Evolutionary conservation across 1,139 yeast species (phyloP), one percentile per base, ranked within the genome.

Genomic region (Taiozyma onychis): DNA sequence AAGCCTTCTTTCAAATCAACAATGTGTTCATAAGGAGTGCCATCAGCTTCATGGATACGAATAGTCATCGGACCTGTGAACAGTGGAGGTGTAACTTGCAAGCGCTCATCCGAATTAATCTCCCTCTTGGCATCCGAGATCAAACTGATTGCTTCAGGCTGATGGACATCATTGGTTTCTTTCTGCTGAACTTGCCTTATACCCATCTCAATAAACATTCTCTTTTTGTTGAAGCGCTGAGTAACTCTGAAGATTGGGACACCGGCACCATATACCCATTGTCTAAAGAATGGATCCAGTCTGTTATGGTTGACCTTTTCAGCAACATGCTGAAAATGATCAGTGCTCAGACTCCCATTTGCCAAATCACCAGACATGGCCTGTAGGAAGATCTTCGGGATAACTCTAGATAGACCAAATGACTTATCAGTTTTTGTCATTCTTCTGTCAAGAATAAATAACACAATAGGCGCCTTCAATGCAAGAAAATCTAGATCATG

Each of bases 1-100:
- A 83, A 82, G 2, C 82, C 80, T 51, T 91, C 98, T 61, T 89
- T 88, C 50, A 95, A 73, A 57, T 90, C 95, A 24, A 95, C 96
- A 45, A 95, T 93, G 65, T 95, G 99, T 63, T 95, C 99, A 63
- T 95, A 93, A 0, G 99, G 99, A 0, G 98, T 89, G n/a, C 99
- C 99, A 67, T 95, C 99, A 0, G 97, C 95, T 66, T 95, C 99
- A 65, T 95, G 99, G 43, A 95, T 91, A 62, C 99, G 75, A 42
- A 95, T 88, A 0, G 99, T 95, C 88, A 95, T 89, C 0, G 99
- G 97, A 0, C 99, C 99, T 0, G 87, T 77, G 58, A 88, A 88
- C 2, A 82, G 77, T 3, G 78, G 72, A 47, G 78, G 79, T 11
- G 71, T 67, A 2, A 70, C 28, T 16, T 32, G 18, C 4, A 30